phyloP scores from a whole-genome alignment of 192 early-diverging fungal species.

The Coemansia sp. region DNA sequence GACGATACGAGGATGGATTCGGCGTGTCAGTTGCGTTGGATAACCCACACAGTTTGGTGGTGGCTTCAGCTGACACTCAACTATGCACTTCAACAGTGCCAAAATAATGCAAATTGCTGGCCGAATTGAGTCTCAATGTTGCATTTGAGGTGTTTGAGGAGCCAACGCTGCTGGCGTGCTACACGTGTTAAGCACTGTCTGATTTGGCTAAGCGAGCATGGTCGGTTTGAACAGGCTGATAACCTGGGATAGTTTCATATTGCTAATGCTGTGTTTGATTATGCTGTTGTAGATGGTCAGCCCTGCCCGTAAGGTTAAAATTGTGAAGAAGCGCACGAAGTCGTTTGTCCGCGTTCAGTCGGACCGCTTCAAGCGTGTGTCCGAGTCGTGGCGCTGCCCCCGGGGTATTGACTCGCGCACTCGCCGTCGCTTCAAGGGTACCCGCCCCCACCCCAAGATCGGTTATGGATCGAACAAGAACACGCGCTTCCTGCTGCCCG shows the following conservation, averaged over 20 bases:
- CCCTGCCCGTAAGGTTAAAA: slow-evolving; percentile 89
- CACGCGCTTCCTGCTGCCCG: slow-evolving; percentile 95
- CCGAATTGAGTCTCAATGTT: neutral
- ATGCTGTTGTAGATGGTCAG: slow-evolving; percentile 75
- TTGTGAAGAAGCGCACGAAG: slow-evolving; percentile 99
- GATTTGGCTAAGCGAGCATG: too few species aligned
- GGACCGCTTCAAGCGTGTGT: slow-evolving; percentile 96
- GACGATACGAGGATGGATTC: neutral
- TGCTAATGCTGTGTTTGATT: slow-evolving; percentile 6
- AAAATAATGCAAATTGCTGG: neutral
- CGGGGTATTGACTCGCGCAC: slow-evolving; percentile 99
- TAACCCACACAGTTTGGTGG: neutral
- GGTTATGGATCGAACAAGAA: slow-evolving; percentile 98
- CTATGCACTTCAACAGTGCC: neutral
- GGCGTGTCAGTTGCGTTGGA: neutral
- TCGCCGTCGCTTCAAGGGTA: slow-evolving; percentile 97
- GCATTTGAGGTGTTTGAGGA: too few species aligned
- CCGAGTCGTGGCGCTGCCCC: slow-evolving; percentile 98
- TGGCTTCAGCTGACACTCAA: neutral
- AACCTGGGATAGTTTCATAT: neutral
- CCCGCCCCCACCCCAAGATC: slow-evolving; percentile 98
- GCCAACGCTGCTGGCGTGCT: too few species aligned
- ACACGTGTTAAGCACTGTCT: too few species aligned
- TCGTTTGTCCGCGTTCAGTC: slow-evolving; percentile 96
- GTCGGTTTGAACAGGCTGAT: neutral